phyloP scores from a whole-genome alignment of 306 rosid species.

The Malus sieversii region DNA sequence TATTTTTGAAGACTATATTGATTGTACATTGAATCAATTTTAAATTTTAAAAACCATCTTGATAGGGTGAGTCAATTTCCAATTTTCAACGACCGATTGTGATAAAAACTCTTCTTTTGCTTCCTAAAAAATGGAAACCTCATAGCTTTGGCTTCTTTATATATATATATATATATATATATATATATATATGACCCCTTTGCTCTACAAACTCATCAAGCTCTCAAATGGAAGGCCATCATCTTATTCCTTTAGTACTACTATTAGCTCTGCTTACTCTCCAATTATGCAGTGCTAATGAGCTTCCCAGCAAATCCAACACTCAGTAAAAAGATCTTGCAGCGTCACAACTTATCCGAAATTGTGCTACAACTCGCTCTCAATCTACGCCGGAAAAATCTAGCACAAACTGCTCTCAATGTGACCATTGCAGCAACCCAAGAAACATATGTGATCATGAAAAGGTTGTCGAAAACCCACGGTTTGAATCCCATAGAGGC shows the following conservation, averaged over 20 bases:
- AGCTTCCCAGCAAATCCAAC: background rate
- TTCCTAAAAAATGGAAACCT: background rate
- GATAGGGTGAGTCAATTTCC: too few species aligned
- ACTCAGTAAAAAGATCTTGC: constrained; percentile 29
- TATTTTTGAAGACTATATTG: too few species aligned
- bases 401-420: constrained; percentile 30
- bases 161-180: background rate
- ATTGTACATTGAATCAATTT: too few species aligned
- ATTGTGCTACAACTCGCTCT: constrained; percentile 32
- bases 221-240: constrained; percentile 1
- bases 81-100: too few species aligned
- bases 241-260: background rate
- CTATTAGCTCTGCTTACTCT: constrained; percentile 7
- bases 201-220: background rate
- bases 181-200: background rate
- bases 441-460: constrained; percentile 1
- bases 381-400: constrained; percentile 26
- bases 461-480: constrained; percentile 11
- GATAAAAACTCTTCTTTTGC: background rate
- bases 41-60: too few species aligned
- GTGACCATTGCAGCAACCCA: constrained; percentile 19
- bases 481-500: constrained; percentile 25
- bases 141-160: background rate
- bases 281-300: background rate
- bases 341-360: constrained; percentile 23